Percentiles rank a stretch among this genome's conserved stretches.
phyloP scores from a whole-genome alignment of 2,329 filamentous ascomycete genomes.

The Xylaria arbuscula region DNA sequence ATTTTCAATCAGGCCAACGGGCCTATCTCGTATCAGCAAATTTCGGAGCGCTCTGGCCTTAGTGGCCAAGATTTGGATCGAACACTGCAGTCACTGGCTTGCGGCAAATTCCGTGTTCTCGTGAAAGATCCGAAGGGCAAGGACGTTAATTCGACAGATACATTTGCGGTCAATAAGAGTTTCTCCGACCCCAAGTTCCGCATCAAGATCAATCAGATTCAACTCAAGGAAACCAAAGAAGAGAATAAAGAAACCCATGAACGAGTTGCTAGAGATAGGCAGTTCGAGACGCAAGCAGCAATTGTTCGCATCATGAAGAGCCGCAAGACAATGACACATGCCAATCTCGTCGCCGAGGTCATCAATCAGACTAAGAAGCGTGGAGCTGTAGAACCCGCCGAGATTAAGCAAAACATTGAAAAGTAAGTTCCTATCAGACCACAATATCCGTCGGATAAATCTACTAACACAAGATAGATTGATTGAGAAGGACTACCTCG shows the following conservation, averaged over 20 bases:
- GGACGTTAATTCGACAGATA: conserved; percentile 82
- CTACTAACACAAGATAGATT: conserved; percentile 65
- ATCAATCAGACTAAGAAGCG: conserved; percentile 89
- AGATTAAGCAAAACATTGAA: conserved; percentile 98
- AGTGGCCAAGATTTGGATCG: conserved; percentile 83
- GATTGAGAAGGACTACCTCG: conserved; percentile 94
- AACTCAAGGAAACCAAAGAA: conserved; percentile 93
- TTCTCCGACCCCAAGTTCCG: conserved; percentile 87
- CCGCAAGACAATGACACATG: conserved; percentile 85
- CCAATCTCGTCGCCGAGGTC: conserved; percentile 89
- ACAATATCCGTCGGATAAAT: not conserved
- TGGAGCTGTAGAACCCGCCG: conserved; percentile 83
- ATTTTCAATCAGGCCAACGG: conserved; percentile 81
- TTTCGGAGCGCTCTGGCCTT: conserved; percentile 79
- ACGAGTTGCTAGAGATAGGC: conserved; percentile 85
- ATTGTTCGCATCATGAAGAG: conserved; percentile 98
- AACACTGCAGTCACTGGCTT: conserved; percentile 94
- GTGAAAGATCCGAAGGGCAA: conserved; percentile 85
- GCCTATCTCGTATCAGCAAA: conserved; percentile 78
- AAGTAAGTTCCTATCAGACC: conserved; percentile 67
- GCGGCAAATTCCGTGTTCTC: conserved; percentile 86
- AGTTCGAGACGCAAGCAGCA: conserved; percentile 96
- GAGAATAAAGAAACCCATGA: conserved; percentile 96
- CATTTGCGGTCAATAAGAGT: conserved; percentile 80
- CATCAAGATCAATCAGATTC: conserved; percentile 99